Base-by-base conservation (phyloP, 257 asterid species). In the Plantago ovata region DNA sequence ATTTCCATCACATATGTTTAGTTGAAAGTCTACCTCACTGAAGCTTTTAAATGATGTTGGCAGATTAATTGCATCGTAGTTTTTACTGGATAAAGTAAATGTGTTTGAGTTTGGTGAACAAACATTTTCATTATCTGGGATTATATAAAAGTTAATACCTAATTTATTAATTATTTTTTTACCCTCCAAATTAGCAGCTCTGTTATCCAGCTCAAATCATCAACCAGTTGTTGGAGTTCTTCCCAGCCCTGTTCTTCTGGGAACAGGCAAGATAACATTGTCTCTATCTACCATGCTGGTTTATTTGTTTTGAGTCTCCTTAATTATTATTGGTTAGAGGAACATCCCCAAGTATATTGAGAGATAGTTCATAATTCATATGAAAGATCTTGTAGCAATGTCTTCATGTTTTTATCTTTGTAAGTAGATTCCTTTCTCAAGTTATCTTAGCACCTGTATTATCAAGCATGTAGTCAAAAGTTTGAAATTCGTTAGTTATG, bases 171-270 rank as follows among this genome's bases (percentile, higher is more conserved):
- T 44, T 16, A 8, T 28, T 28, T 28, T 24, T 28, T 55, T 55
- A n/a, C 66, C 38, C 67, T 69, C 65, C 59, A 49, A 89, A 86
- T 92, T 75, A 74, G 81, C 77, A 54, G 78, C 84, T 72, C 83
- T 81, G 54, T 64, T 79, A 68, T 58, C 86, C 43, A 47, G 66
- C 65, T 54, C 91, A 41, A 64, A 67, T 79, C 75, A 47, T 66
- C 87, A 80, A 77, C 86, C 83, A 7, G 50, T 86, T 56, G 94
- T 84, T 49, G 95, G 94, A 75, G 78, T 89, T 84, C 90, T 86
- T 77, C 90, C 33, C 95, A 89, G 63, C 95, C 97, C 19, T 71
- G 75, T 81, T 79, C 97, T 45, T 76, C 72, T 16, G 94, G 90
- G 65, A 89, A 84, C 69, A 89, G 97, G 97, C 84, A 89, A 80